Evolutionary conservation across 257 asterid species (phyloP).

Genomic region (Solanum ossicruentum): DNA sequence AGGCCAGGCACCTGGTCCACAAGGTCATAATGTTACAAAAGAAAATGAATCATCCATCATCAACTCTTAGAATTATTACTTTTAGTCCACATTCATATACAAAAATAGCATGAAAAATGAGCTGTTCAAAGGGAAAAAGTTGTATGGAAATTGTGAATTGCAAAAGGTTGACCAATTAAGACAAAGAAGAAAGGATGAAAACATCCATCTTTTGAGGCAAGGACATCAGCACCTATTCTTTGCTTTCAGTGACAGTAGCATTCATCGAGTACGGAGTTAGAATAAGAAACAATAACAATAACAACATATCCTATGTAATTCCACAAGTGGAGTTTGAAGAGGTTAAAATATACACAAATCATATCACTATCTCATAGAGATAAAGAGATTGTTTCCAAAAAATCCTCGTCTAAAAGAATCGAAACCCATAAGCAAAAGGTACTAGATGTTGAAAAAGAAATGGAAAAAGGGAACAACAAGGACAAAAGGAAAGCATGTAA

Average conservation of each 20-base stretch:
- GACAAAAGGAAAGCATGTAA: too few relatives aligned
- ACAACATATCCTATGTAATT: too few relatives aligned
- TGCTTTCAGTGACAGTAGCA: neutral
- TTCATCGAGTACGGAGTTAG: neutral
- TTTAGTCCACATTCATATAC: neutral
- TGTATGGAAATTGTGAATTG: neutral
- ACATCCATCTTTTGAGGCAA: neutral
- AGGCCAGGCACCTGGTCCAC: slow-evolving; percentile 74
- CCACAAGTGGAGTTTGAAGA: too few relatives aligned
- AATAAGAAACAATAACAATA: too few relatives aligned
- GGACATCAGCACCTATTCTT: neutral
- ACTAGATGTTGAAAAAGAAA: too few relatives aligned
- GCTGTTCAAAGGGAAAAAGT: neutral
- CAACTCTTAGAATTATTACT: neutral
- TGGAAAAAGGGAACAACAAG: too few relatives aligned
- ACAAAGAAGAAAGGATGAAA: neutral
- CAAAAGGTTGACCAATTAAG: neutral
- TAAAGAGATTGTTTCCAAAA: too few relatives aligned
- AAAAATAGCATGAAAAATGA: neutral
- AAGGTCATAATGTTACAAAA: neutral
- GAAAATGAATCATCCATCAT: neutral
- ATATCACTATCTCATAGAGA: too few relatives aligned
- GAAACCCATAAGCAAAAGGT: too few relatives aligned
- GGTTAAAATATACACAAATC: too few relatives aligned
- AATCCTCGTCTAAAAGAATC: too few relatives aligned